Conservation (phyloP, 176 grass and related monocot genomes). For the Phragmites australis region DNA sequence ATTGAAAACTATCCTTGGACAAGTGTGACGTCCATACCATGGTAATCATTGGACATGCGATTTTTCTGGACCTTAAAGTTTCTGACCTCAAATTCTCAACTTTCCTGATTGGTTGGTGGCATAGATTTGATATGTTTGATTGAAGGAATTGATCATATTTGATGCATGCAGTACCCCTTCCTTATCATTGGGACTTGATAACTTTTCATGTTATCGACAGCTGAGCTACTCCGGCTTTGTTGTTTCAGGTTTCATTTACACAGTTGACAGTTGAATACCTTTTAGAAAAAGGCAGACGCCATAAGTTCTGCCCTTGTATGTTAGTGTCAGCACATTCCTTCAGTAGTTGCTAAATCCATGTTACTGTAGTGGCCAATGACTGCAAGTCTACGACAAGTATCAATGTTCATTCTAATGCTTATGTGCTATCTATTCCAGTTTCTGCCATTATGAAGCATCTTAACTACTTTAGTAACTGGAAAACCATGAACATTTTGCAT, state of each 20-base stretch:
- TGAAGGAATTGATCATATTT: constrained; percentile 10
- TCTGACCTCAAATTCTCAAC: not conserved
- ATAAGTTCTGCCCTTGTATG: not conserved
- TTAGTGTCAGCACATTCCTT: not conserved
- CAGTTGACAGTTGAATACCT: not conserved
- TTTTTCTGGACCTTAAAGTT: constrained; percentile 27
- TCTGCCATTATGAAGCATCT: not conserved
- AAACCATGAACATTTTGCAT: not conserved
- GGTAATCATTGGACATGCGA: constrained; percentile 26
- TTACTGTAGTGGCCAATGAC: not conserved
- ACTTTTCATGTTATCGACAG: constrained; percentile 10
- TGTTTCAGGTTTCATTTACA: constrained; percentile 18
- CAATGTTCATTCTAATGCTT: not conserved
- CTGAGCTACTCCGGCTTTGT: not conserved
- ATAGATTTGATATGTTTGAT: constrained; percentile 48
- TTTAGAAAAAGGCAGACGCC: constrained; percentile 1
- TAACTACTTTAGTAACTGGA: not conserved
- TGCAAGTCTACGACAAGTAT: not conserved
- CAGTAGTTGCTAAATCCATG: not conserved
- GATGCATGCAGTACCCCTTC: constrained; percentile 31
- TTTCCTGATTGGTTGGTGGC: constrained; percentile 44
- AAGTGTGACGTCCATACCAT: constrained; percentile 34
- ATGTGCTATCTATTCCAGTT: not conserved
- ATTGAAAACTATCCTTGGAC: constrained; percentile 16
- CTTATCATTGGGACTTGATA: not conserved